Conservation (phyloP, 2,329 filamentous ascomycete species). For the Sclerotinia trifoliorum region DNA sequence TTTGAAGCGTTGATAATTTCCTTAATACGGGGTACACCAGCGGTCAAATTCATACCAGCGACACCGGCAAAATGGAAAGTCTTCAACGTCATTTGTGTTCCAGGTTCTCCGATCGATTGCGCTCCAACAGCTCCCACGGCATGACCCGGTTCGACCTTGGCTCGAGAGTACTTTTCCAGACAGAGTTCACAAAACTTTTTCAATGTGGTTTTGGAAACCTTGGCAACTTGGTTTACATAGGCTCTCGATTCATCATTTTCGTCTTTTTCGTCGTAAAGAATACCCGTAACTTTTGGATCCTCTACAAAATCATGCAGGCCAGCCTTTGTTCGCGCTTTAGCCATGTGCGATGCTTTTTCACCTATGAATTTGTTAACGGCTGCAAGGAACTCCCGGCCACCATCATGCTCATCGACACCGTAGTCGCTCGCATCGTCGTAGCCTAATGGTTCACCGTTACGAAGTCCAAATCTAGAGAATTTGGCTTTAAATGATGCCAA, state of each 20-base stretch:
- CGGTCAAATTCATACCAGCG: conserved; percentile 98
- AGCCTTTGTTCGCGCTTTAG: conserved; percentile 50
- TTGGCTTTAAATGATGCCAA: conserved; percentile 67
- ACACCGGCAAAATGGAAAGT: conserved; percentile 99
- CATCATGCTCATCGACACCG: conserved; percentile 75
- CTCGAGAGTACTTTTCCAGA: conserved; percentile 84
- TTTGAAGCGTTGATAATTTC: conserved; percentile 99
- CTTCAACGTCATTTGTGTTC: conserved; percentile 98
- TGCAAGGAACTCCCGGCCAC: conserved; percentile 76
- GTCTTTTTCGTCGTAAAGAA: conserved; percentile 35
- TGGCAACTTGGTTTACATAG: conserved; percentile 57
- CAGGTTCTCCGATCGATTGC: conserved; percentile 96
- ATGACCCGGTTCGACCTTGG: conserved; percentile 90
- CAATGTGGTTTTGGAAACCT: conserved; percentile 75
- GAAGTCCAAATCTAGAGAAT: conserved; percentile 58
- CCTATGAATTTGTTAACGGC: conserved; percentile 73
- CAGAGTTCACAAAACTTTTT: conserved; percentile 76
- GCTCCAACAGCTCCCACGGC: conserved; percentile 95
- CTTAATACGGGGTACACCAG: conserved; percentile 99
- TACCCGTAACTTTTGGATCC: conserved; percentile 37
- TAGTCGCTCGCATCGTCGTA: conserved; percentile 70
- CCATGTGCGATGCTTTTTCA: conserved; percentile 61
- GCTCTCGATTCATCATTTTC: conserved; percentile 31
- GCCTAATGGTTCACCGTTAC: conserved; percentile 60
- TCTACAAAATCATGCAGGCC: conserved; percentile 50